A percentile compares a stretch with the other conserved stretches of the same genome.
Conservation (phyloP, 805 yeast species). For the Wickerhamiella allomyrinae region DNA sequence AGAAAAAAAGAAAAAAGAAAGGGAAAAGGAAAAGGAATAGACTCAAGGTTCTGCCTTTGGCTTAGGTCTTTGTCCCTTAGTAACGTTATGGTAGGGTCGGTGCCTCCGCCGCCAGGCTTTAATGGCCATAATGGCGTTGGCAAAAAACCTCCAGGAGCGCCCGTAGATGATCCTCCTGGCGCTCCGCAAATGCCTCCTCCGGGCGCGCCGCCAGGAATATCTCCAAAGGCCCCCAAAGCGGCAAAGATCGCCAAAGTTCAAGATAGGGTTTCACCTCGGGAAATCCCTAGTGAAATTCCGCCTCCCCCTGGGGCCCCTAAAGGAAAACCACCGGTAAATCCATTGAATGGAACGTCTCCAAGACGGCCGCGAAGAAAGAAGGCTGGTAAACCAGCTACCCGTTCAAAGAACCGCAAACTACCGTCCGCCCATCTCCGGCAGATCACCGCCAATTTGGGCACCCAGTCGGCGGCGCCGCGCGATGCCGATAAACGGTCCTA, state of each 20-base stretch:
- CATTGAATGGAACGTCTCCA: too few species aligned
- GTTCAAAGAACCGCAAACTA: conserved; percentile 25
- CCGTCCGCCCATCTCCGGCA: conserved; percentile 89
- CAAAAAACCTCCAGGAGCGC: neutral
- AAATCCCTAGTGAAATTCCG: too few species aligned
- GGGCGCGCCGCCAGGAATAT: neutral
- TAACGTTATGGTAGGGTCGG: neutral
- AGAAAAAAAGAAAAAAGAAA: too few species aligned
- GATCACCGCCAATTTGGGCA: conserved; percentile 71
- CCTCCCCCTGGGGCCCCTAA: neutral
- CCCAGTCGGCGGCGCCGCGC: conserved; percentile 62
- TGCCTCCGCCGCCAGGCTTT: conserved; percentile 1
- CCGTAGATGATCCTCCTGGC: too few species aligned
- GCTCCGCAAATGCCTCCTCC: too few species aligned
- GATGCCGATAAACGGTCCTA: conserved; percentile 77
- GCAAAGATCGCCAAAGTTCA: too few species aligned
- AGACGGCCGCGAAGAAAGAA: too few species aligned
- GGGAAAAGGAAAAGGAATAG: too few species aligned
- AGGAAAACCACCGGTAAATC: neutral
- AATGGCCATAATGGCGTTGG: neutral
- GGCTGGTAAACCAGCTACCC: neutral
- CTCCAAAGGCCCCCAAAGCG: too few species aligned
- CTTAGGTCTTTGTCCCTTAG: too few species aligned
- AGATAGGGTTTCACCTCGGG: too few species aligned
- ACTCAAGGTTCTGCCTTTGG: too few species aligned